phyloP scores from a whole-genome alignment of 2,329 filamentous ascomycete genomes.

The Diaporthe sp. region DNA sequence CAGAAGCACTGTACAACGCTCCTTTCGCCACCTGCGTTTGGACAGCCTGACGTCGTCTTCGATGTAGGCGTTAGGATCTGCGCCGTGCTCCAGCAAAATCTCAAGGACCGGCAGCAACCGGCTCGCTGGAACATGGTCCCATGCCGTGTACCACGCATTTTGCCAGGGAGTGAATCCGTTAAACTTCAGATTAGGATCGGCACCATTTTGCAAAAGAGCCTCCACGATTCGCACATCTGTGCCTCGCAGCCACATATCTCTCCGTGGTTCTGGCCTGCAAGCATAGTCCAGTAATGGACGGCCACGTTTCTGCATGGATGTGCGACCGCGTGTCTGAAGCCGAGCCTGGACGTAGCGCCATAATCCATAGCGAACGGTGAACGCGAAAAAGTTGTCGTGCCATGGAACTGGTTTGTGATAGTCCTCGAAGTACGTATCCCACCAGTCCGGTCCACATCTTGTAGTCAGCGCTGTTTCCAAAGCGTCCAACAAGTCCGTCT shows the following conservation, averaged over 20 bases:
- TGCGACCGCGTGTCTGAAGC: background rate
- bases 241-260: too few species aligned
- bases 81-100: background rate
- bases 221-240: background rate
- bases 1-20: background rate
- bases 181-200: background rate
- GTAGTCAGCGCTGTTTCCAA: background rate
- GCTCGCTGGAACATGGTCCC: background rate
- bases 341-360: background rate
- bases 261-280: background rate
- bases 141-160: background rate
- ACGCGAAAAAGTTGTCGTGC: background rate
- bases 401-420: background rate
- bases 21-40: background rate
- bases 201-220: background rate
- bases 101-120: background rate
- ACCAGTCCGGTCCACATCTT: background rate
- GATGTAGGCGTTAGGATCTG: background rate
- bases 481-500: background rate
- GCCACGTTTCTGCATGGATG: background rate
- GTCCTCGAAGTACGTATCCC: background rate
- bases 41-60: too few species aligned
- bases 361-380: background rate
- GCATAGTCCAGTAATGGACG: background rate
- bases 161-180: background rate